Percentiles rank a stretch among this genome's conserved stretches.
These are phyloP conservation scores for Pichia kudriavzevii DNA, from an alignment of 1,139 yeast genomes.

Conservation along the genomic window DNA sequence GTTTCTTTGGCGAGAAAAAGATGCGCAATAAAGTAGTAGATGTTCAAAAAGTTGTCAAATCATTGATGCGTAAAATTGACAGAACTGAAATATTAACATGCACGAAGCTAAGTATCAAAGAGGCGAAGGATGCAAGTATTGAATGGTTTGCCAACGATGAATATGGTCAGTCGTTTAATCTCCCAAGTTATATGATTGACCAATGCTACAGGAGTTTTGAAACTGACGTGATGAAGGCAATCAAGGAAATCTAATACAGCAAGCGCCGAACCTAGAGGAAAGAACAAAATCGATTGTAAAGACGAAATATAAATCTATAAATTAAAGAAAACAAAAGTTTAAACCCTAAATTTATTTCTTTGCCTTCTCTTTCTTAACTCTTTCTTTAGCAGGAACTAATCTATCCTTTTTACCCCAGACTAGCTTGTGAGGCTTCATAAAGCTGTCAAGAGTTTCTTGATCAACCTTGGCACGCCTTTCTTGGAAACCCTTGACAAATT, in stretches of 20 bases:
- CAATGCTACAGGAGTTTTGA: constrained; percentile 14
- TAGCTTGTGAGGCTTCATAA: constrained; percentile 81
- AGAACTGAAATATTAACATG: constrained; percentile 6
- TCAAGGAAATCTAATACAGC: constrained; percentile 14
- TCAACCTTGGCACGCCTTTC: constrained; percentile 62
- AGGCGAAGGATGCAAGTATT: not conserved
- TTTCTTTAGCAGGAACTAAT: constrained; percentile 57
- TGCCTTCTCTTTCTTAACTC: constrained; percentile 30
- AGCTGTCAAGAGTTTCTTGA: constrained; percentile 57
- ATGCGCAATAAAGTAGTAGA: constrained; percentile 1
- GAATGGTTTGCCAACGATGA: constrained; percentile 19
- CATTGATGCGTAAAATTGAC: constrained; percentile 3
- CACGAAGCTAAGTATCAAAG: constrained; percentile 1
- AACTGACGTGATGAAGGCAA: constrained; percentile 15
- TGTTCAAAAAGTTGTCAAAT: constrained; percentile 1
- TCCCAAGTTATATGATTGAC: constrained; percentile 13
- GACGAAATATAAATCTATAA: not conserved
- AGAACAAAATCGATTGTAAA: not conserved
- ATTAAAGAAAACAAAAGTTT: not conserved
- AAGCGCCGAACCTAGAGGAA: not conserved
- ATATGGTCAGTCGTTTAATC: constrained; percentile 19
- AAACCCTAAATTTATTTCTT: constrained; percentile 14
- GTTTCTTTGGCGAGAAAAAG: constrained; percentile 9
- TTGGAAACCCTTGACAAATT: constrained; percentile 76
- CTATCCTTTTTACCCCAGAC: constrained; percentile 68